Conservation (phyloP, 2,329 filamentous ascomycete species). For the Colletotrichum destructivum region DNA sequence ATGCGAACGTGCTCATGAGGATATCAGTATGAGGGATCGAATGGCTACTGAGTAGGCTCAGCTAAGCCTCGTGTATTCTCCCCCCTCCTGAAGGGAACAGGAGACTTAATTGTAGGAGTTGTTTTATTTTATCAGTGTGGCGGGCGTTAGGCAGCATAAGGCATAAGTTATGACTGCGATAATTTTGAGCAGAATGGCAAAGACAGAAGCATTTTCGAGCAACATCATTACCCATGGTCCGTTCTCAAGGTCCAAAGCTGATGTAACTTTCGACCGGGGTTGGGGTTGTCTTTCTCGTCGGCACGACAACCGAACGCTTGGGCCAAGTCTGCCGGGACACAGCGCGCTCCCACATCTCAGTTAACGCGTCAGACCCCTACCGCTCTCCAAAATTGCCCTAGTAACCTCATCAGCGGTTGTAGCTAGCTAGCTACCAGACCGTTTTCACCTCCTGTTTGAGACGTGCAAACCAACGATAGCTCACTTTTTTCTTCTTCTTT, state of each 20-base stretch:
- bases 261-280: too few species aligned
- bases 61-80: conserved; percentile 22
- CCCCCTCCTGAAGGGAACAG: neutral
- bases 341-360: conserved; percentile 4
- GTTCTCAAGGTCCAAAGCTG: too few species aligned
- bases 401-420: neutral
- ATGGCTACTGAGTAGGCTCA: conserved; percentile 18
- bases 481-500: neutral
- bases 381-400: conserved; percentile 11
- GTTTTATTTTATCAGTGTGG: conserved; percentile 11
- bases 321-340: neutral
- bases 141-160: conserved; percentile 38
- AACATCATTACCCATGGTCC: neutral
- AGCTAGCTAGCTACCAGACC: neutral
- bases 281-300: neutral
- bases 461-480: neutral
- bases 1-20: conserved; percentile 40
- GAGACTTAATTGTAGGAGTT: neutral
- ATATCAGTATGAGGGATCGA: conserved; percentile 25
- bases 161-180: conserved; percentile 32
- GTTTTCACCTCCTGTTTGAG: neutral
- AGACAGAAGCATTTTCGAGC: conserved; percentile 1
- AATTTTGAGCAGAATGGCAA: conserved; percentile 31
- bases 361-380: conserved; percentile 20
- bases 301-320: conserved; percentile 3